Evolutionary conservation across 2,329 filamentous ascomycete species (phyloP).

Genomic region (Epichloe scottii): DNA sequence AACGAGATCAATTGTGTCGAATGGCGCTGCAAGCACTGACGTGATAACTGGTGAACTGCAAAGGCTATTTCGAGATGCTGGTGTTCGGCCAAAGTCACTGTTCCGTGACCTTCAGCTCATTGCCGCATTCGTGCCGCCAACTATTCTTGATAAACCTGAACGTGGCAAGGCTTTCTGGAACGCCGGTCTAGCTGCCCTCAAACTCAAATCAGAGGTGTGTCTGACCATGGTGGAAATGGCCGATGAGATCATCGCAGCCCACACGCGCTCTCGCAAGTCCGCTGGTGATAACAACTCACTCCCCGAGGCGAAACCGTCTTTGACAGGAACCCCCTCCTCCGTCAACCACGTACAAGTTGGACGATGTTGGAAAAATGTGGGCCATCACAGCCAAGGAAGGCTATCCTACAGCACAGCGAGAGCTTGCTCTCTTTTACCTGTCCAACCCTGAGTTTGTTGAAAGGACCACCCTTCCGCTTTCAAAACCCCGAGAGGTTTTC

Average conservation of each 20-base stretch:
- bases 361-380: constrained; percentile 79
- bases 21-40: constrained; percentile 43
- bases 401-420: constrained; percentile 68
- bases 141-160: constrained; percentile 48
- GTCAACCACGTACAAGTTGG: constrained; percentile 54
- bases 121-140: constrained; percentile 49
- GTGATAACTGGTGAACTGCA: constrained; percentile 55
- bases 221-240: constrained; percentile 59
- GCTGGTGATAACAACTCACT: constrained; percentile 19
- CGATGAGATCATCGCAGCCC: constrained; percentile 42
- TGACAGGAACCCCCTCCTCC: constrained; percentile 34
- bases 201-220: constrained; percentile 77
- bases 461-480: constrained; percentile 70
- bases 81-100: constrained; percentile 63
- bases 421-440: constrained; percentile 86
- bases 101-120: constrained; percentile 74
- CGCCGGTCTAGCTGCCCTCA: constrained; percentile 75
- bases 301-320: constrained; percentile 19
- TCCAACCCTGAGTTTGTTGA: constrained; percentile 78
- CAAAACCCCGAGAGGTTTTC: constrained; percentile 78
- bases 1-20: constrained; percentile 35
- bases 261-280: constrained; percentile 49
- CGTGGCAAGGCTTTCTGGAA: constrained; percentile 78
- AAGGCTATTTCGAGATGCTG: constrained; percentile 52
- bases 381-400: constrained; percentile 91